Evolutionary conservation across 225 moss, liverwort and hornwort genomes (phyloP).

Genomic region (Physcomitrellopsis africana): DNA sequence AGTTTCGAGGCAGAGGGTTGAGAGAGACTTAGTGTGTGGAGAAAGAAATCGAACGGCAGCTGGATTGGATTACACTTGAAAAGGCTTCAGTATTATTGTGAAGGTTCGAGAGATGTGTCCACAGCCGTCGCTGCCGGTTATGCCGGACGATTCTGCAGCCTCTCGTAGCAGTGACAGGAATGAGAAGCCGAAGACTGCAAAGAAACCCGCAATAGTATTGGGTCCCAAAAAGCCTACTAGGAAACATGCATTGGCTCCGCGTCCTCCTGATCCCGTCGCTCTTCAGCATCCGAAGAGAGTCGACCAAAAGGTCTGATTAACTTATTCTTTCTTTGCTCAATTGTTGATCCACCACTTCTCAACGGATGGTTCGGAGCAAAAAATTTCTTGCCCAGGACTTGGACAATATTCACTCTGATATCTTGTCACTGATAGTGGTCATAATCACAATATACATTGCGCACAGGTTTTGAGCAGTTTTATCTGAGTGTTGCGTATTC

Average conservation of each 20-base stretch:
- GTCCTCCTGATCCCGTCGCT: constrained; percentile 21
- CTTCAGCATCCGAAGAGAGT: constrained; percentile 40
- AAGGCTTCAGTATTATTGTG: constrained; percentile 26
- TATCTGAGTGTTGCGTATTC: too few species aligned
- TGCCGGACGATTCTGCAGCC: constrained; percentile 48
- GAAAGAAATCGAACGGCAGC: neutral
- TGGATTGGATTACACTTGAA: neutral
- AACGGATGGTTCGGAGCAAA: neutral
- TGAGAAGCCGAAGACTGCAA: neutral
- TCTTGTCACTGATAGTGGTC: neutral
- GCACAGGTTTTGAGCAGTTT: neutral
- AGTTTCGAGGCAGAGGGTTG: neutral
- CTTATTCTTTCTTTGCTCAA: neutral
- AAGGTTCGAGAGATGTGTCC: constrained; percentile 50
- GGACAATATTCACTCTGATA: neutral
- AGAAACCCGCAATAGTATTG: neutral
- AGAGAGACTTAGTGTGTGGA: neutral
- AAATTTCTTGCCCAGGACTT: neutral
- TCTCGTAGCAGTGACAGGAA: constrained; percentile 14
- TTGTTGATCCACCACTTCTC: neutral
- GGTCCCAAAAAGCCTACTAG: neutral
- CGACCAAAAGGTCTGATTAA: constrained; percentile 36
- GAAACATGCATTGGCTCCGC: constrained; percentile 27
- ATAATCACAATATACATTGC: neutral
- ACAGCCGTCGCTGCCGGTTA: constrained; percentile 59